Base-by-base conservation (phyloP, 148 eudicot species). In the Spergularia marina region DNA sequence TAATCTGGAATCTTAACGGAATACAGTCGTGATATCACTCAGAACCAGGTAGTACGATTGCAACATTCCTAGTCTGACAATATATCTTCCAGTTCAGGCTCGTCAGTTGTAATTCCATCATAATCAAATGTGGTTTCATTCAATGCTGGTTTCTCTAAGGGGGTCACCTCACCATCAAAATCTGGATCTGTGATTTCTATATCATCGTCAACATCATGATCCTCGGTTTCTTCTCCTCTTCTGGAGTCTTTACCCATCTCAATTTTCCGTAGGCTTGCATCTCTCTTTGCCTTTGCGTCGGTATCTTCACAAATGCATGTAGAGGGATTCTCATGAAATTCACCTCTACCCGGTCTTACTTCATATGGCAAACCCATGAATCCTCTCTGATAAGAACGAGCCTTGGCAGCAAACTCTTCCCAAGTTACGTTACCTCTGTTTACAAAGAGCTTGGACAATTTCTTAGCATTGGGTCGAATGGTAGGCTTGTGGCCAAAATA, bases 401-500 rank as follows among this genome's bases (percentile, higher is more conserved):
- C 88, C 77, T 83, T 77, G 9, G 92, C 81, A 40, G 91, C 79
- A 82, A 92, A 95, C 78, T 86, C 97, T 58, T 90, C 97, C 99
- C 99, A 92, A 21, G 94, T 90, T 88, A 86, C 83, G 85, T 95
- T 92, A 55, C 68, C 78, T 76, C 91, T 85, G 84, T 75, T 86
- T 58, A 75, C 51, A 73, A 95, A 91, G 66, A 92, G 81, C 75
- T 81, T 83, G 77, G 81, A 83, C 65, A 95, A 83, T 72, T 95
- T 95, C 82, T 95, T 95, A 40, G 91, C 92, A 86, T 95, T 95
- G 21, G 99, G 99, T 23, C 99, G 97, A 64, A 95, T 89, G 12
- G 99, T 95, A 68, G 96, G 99, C 82, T 95, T 95, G 81, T 95
- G 99, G 39, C 96, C 97, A 76, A 86, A 85, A 81, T 95, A 95